Evolutionary conservation across 1,284 basidiomycete species (phyloP), one percentile per base, ranked within the genome.

Genomic region (Tylopilus sp.): DNA sequence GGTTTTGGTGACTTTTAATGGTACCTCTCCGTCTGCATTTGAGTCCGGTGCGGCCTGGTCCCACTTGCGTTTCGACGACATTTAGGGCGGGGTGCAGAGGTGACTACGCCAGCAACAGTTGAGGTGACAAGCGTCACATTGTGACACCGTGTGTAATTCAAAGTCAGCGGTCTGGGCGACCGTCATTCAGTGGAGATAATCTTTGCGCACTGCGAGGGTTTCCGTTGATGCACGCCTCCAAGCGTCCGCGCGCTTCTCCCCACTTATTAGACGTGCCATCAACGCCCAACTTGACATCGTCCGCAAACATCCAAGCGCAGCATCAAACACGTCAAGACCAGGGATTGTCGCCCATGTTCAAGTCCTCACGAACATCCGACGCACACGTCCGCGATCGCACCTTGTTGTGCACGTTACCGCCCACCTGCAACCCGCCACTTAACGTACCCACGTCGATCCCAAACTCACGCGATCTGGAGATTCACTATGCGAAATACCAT

Each of bases 401-500:
- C 7, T 60, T 86, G 41, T 61, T 84, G 13, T 93, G 90, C 66
- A 82, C 80, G 2, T 75, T 94, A 7, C 89, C 91, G 1, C 92
- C 92, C 15, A 90, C 87, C 36, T 95, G 92, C 68, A 79, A 81
- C 47, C 84, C 78, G 25, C 77, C 79, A 15, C 69, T 71, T 41
- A 38, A 70, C 28, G 59, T 53, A 1, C 79, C 86, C 1, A 85
- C 85, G 2, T 65, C 73, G 1, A 76, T 92, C 44, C 71, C 75
- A 1, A 78, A 77, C 53, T 75, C 79, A 31, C 75, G 73, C 18
- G 87, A 89, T 48, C 76, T 93, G 6, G 88, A 92, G 58, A 69
- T 78, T 23, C 92, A 95, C 70, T 91, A 94, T 66, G 82, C 81
- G 2, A 84, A 74, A 19, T 88, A 86, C 62, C 92, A 96, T 66